Conservation (phyloP, 1,284 basidiomycete genomes). For the Psilocybe mexicana region DNA sequence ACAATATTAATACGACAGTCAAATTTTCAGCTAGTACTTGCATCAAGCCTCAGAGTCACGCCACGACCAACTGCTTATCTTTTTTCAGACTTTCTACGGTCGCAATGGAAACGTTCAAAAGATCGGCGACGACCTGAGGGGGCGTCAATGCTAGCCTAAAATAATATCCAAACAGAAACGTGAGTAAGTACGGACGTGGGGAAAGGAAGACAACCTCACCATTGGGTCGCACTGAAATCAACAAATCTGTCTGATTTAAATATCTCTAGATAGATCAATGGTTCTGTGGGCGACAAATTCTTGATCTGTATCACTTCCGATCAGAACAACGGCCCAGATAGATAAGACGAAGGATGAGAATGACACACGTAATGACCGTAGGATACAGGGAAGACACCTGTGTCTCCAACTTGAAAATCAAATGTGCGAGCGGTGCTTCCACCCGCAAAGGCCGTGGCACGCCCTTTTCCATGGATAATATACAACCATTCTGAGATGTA, state of each 20-base stretch:
- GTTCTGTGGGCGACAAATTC: neutral
- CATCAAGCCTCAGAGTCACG: neutral
- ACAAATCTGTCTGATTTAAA: neutral
- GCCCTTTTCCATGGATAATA: neutral
- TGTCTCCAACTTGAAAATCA: neutral
- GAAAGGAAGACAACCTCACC: neutral
- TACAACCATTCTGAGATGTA: neutral
- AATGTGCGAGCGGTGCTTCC: neutral
- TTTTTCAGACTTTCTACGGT: neutral
- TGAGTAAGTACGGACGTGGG: neutral
- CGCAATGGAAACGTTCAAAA: neutral
- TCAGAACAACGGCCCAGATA: neutral
- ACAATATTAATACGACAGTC: neutral
- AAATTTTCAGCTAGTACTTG: neutral
- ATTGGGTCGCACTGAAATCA: neutral
- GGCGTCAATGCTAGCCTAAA: neutral
- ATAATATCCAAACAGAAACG: neutral
- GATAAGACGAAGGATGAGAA: neutral
- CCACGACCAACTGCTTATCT: neutral
- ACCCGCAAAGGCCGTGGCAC: neutral
- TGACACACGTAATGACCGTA: neutral
- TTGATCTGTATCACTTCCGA: neutral
- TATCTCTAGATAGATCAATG: neutral
- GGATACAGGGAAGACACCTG: neutral
- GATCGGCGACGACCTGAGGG: neutral